Evolutionary conservation across 106 monocot species (phyloP).

Genomic region (Platanthera zijinensis): DNA sequence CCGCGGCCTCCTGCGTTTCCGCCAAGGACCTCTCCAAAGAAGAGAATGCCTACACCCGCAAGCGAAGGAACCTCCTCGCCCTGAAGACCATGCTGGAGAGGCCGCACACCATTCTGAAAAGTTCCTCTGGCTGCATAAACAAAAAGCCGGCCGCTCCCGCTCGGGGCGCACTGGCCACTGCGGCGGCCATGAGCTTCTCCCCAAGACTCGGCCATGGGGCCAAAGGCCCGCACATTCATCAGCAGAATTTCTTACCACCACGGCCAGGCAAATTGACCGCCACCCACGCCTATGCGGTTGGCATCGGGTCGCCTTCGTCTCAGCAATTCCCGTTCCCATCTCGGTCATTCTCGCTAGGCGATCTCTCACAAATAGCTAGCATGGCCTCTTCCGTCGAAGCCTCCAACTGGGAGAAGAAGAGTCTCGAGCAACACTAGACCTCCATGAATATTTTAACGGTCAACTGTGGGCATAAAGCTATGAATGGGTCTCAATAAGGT

Average conservation of each 20-base stretch:
- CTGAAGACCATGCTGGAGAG: slow-evolving; percentile 22
- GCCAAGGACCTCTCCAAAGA: slow-evolving; percentile 50
- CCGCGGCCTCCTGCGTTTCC: slow-evolving; percentile 20
- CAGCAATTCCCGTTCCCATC: slow-evolving; percentile 20
- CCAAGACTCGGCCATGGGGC: background rate
- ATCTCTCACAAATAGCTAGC: slow-evolving; percentile 17
- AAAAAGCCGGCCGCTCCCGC: slow-evolving; percentile 20
- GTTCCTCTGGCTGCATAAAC: slow-evolving; percentile 5
- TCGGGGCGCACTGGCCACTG: slow-evolving; percentile 6
- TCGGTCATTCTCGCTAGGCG: slow-evolving; percentile 38
- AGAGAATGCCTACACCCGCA: slow-evolving; percentile 50
- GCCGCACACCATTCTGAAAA: background rate
- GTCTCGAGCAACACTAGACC: background rate
- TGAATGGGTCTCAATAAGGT: background rate
- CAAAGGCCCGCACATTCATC: background rate
- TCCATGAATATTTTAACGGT: background rate
- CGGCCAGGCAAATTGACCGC: slow-evolving; percentile 1
- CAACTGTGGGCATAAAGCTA: background rate
- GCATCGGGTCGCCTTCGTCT: background rate
- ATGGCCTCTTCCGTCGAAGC: background rate
- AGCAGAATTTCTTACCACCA: slow-evolving; percentile 25
- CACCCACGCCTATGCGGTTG: background rate
- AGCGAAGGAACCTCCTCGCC: slow-evolving; percentile 48
- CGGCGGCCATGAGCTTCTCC: slow-evolving; percentile 9
- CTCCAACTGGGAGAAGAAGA: background rate